Evolutionary conservation across 352 stramenopile genomes (phyloP).

Genomic region (Phytophthora pisi): DNA sequence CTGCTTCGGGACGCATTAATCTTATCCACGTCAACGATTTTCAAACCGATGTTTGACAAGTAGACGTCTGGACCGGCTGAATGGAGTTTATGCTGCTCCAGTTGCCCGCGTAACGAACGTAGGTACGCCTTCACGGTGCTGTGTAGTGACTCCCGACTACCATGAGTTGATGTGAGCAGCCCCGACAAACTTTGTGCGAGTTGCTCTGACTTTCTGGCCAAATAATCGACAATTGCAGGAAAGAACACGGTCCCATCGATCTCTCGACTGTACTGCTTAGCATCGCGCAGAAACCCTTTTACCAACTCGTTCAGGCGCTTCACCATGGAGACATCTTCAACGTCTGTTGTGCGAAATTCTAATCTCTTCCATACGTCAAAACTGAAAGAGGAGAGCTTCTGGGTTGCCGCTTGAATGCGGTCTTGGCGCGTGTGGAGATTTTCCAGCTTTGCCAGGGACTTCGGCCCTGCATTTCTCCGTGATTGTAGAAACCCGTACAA

Average conservation of each 20-base stretch:
- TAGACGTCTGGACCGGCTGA: constrained; percentile 2
- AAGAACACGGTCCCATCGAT: constrained; percentile 22
- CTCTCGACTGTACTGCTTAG: constrained; percentile 8
- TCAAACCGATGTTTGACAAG: constrained; percentile 15
- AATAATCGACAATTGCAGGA: constrained; percentile 18
- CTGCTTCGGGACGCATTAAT: constrained; percentile 25
- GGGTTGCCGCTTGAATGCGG: constrained; percentile 22
- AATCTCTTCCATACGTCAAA: constrained; percentile 34
- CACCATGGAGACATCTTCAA: constrained; percentile 24
- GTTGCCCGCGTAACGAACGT: constrained; percentile 6
- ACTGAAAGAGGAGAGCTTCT: constrained; percentile 27
- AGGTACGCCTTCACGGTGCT: constrained; percentile 9
- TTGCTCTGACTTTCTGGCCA: constrained; percentile 17
- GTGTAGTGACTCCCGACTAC: neutral
- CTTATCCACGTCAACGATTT: constrained; percentile 31
- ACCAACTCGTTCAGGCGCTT: constrained; percentile 21
- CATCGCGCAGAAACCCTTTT: constrained; percentile 14
- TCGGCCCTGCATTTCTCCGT: constrained; percentile 16
- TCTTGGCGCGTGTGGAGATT: constrained; percentile 9
- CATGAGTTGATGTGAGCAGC: neutral
- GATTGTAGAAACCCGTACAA: constrained; percentile 28
- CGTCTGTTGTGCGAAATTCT: constrained; percentile 22
- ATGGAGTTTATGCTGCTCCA: constrained; percentile 14
- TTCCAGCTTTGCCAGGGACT: constrained; percentile 24
- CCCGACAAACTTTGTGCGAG: constrained; percentile 21